phyloP scores from a whole-genome alignment of 2,329 filamentous ascomycete species.

The Hypoxylon sp. region DNA sequence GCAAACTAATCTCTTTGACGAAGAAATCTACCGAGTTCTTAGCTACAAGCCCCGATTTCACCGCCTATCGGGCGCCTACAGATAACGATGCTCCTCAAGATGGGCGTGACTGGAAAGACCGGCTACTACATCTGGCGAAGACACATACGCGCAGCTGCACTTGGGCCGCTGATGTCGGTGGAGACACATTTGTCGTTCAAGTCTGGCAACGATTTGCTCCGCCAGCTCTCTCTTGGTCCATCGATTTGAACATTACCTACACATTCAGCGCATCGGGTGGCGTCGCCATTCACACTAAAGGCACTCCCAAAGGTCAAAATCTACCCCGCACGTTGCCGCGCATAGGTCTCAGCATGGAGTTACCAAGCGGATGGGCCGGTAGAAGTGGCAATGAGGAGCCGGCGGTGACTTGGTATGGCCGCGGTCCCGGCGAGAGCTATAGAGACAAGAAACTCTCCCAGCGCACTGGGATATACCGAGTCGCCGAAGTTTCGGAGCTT shows the following conservation, averaged over 20 bases:
- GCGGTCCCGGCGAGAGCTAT: constrained; percentile 77
- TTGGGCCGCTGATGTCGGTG: constrained; percentile 47
- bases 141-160: constrained; percentile 54
- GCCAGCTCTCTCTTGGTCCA: constrained; percentile 73
- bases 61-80: constrained; percentile 73
- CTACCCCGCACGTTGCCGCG: constrained; percentile 72
- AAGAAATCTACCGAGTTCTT: constrained; percentile 51
- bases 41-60: constrained; percentile 47
- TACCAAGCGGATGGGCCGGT: constrained; percentile 48
- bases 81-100: constrained; percentile 73
- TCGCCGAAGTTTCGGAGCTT: constrained; percentile 63
- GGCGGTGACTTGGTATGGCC: constrained; percentile 72
- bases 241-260: constrained; percentile 67
- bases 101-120: constrained; percentile 69
- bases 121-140: constrained; percentile 61
- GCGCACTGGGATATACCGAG: constrained; percentile 66
- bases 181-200: constrained; percentile 57
- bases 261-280: constrained; percentile 63
- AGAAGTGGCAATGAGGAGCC: constrained; percentile 49
- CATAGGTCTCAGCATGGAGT: constrained; percentile 69
- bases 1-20: constrained; percentile 47
- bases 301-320: constrained; percentile 63
- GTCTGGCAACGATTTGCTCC: constrained; percentile 70
- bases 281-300: constrained; percentile 65
- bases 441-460: constrained; percentile 76